Conservation (phyloP, 768 basidiomycete species). For the Coprinopsis marcescibilis region DNA sequence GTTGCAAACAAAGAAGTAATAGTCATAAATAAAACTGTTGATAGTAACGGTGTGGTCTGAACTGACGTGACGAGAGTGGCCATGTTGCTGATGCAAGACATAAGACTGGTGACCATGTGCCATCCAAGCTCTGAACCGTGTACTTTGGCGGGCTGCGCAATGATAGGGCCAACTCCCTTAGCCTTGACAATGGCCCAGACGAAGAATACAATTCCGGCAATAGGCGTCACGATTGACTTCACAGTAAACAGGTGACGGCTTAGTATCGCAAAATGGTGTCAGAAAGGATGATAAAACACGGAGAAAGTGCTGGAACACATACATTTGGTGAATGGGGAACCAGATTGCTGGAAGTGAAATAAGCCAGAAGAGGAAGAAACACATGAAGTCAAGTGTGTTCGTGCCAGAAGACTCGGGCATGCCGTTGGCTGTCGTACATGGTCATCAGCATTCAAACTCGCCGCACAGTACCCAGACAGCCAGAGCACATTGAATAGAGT, state of each 20-base stretch:
- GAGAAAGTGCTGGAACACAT: slow-evolving; percentile 8
- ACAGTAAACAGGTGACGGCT: slow-evolving; percentile 75
- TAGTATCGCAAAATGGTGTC: slow-evolving; percentile 4
- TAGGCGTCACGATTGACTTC: slow-evolving; percentile 69
- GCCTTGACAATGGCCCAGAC: slow-evolving; percentile 76
- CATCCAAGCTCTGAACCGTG: slow-evolving; percentile 68
- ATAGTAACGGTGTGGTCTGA: neutral
- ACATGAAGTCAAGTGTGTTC: slow-evolving; percentile 68
- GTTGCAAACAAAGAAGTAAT: neutral
- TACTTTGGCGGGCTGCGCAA: slow-evolving; percentile 56
- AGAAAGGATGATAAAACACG: slow-evolving; percentile 5
- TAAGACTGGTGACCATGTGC: slow-evolving; percentile 67
- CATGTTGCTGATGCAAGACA: slow-evolving; percentile 79
- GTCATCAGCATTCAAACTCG: too few species aligned
- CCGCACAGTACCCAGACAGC: too few species aligned
- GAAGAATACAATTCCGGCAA: slow-evolving; percentile 67
- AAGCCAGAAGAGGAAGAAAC: slow-evolving; percentile 86
- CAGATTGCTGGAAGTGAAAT: slow-evolving; percentile 74
- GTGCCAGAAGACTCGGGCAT: slow-evolving; percentile 72
- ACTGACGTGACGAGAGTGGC: slow-evolving; percentile 64
- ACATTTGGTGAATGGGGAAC: slow-evolving; percentile 82
- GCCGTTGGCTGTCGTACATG: slow-evolving; percentile 46
- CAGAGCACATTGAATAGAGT: neutral
- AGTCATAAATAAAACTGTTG: slow-evolving; percentile 2
- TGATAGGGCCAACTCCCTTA: slow-evolving; percentile 69